Percentiles rank a stretch among this genome's conserved stretches.
Conservation (phyloP, 2,329 filamentous ascomycete genomes). For the Colletotrichum liriopes region DNA sequence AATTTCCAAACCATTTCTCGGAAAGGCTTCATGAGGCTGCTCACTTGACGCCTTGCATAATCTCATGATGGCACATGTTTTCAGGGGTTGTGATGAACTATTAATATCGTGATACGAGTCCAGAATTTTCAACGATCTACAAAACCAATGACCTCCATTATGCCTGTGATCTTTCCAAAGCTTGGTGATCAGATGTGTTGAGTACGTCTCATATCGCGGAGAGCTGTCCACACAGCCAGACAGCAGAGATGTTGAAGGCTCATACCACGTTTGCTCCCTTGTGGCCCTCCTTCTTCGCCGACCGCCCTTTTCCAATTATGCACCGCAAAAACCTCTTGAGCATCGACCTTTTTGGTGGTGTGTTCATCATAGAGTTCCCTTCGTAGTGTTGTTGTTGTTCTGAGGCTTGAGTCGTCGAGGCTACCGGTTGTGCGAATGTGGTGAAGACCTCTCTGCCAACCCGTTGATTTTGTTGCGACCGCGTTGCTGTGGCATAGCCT, state of each 20-base stretch:
- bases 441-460: not conserved
- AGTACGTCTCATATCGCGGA: slow-evolving; percentile 6
- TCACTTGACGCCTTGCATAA: not conserved
- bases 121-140: slow-evolving; percentile 34
- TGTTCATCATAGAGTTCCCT: not conserved
- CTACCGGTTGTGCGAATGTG: not conserved
- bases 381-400: not conserved
- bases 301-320: not conserved
- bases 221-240: not conserved
- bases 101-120: slow-evolving; percentile 27
- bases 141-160: slow-evolving; percentile 32
- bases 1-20: not conserved
- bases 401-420: not conserved
- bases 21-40: not conserved
- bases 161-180: slow-evolving; percentile 35
- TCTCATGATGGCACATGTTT: not conserved
- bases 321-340: not conserved
- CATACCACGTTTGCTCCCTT: not conserved
- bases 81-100: slow-evolving; percentile 11
- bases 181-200: slow-evolving; percentile 21
- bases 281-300: not conserved
- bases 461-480: not conserved
- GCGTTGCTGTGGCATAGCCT: not conserved
- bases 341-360: not conserved
- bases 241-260: not conserved